Base-by-base conservation (phyloP, 1,284 basidiomycete genomes). In the Naganishia liquefaciens region DNA sequence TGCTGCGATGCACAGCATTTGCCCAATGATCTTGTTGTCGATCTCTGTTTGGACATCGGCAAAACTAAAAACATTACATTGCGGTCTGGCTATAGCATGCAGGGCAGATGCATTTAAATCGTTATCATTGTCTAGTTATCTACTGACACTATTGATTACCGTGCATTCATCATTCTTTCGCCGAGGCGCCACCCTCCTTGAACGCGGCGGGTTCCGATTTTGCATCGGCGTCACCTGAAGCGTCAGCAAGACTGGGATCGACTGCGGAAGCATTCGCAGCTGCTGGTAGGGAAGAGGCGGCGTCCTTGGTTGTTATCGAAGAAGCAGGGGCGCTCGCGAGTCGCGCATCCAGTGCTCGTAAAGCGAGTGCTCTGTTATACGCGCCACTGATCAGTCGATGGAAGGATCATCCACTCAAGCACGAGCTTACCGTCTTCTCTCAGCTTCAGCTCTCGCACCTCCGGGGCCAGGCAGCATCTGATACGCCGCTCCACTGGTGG, bases 271-370 rank as follows among this genome's bases (percentile, higher is more conserved):
- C 30, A 6, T 60, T 46, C 23, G n/a, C 57, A 10, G 46, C 33
- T 19, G 25, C 46, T 40, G 21, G 23, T 17, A 39, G n/a, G 9
- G 57, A 23, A 40, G 25, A 1, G 19, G 57, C 28, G 19, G 57
- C 46, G 1, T 47, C 57, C 21, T 50, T 46, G 6, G 46, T 37
- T 39, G 46, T 46, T 17, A 46, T 2, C 2, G 55, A 47, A 17
- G 55, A 47, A 5, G 43, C 47, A 5, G 57, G 57, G 28, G 68
- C 52, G n/a, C 75, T 72, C 9, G 94, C 91, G 66, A 97, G 77
- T 28, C 93, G 84, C 72, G 95, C 93, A 73, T 99, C 95, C 30
- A 99, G 85, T 10, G 95, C 95, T 77, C 97, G 95, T 70, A 99
- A 81, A 44, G 95, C 95, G 82, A 96, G 87, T 2, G 91, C 89